Evolutionary conservation across 768 basidiomycete species (phyloP).

Genomic region (Vararia minispora): DNA sequence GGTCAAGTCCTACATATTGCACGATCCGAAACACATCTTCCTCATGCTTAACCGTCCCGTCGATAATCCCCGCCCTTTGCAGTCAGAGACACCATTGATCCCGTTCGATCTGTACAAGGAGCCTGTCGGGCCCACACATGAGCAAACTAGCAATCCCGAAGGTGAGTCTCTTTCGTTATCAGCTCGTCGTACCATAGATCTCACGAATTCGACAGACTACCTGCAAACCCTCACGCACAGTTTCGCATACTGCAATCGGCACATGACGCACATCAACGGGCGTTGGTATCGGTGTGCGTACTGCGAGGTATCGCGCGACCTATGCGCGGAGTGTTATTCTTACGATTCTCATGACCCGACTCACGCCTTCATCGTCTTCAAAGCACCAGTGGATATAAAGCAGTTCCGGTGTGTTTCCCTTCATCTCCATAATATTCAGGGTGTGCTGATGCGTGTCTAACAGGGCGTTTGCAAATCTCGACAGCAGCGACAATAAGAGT

Average conservation of each 20-base stretch:
- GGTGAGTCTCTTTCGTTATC: conserved; percentile 26
- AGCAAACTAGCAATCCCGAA: conserved; percentile 37
- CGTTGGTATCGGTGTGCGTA: conserved; percentile 89
- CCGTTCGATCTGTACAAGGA: conserved; percentile 61
- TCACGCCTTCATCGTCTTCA: conserved; percentile 84
- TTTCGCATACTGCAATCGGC: conserved; percentile 76
- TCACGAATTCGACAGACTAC: conserved; percentile 37
- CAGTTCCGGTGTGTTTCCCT: conserved; percentile 44
- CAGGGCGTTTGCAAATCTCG: conserved; percentile 8
- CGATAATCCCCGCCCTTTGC: conserved; percentile 35
- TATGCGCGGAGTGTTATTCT: conserved; percentile 77
- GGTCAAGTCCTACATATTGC: conserved; percentile 59
- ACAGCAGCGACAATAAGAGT: conserved; percentile 1
- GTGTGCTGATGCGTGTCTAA: not conserved
- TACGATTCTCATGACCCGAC: conserved; percentile 73
- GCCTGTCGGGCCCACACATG: conserved; percentile 42
- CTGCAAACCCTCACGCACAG: conserved; percentile 47
- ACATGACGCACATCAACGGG: conserved; percentile 72
- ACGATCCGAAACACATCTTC: conserved; percentile 81
- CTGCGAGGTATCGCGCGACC: conserved; percentile 72
- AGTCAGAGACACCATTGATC: conserved; percentile 47
- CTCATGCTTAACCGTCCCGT: conserved; percentile 80
- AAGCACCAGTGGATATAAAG: conserved; percentile 73
- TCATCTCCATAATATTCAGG: conserved; percentile 5
- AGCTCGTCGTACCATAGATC: not conserved